Conservation (phyloP, 2,329 filamentous ascomycete genomes). For the Beauveria australis region DNA sequence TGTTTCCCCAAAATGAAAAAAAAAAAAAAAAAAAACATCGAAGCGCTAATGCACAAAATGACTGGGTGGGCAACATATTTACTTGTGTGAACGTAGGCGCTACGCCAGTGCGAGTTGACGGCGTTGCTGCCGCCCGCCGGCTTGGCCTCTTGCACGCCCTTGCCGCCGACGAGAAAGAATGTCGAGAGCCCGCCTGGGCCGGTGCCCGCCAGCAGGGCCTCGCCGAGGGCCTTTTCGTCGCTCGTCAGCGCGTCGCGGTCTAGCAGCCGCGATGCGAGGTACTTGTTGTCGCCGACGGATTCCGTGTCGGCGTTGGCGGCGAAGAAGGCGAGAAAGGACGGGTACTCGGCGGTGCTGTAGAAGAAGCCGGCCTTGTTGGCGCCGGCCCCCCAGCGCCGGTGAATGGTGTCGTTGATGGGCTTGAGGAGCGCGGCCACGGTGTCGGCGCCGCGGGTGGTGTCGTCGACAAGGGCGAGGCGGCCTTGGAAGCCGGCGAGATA, state of each 20-base stretch:
- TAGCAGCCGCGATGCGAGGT: conserved; percentile 37
- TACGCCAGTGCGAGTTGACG: conserved; percentile 39
- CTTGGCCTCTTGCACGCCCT: conserved; percentile 34
- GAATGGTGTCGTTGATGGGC: conserved; percentile 29
- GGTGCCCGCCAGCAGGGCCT: conserved; percentile 29
- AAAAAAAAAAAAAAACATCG: too few relatives aligned
- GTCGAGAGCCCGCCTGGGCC: conserved; percentile 21
- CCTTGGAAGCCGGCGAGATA: conserved; percentile 29
- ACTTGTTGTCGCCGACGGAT: conserved; percentile 26
- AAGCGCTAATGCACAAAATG: too few relatives aligned
- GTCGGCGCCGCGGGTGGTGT: conserved; percentile 19
- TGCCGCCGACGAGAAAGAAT: conserved; percentile 34
- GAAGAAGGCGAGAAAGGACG: conserved; percentile 31
- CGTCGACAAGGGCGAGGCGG: conserved; percentile 28
- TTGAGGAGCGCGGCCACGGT: conserved; percentile 20
- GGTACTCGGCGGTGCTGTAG: conserved; percentile 16
- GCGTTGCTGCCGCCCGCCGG: conserved; percentile 37
- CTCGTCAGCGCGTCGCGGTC: conserved; percentile 25
- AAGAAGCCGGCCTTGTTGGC: conserved; percentile 16
- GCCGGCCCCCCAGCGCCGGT: conserved; percentile 29
- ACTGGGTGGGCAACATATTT: neutral
- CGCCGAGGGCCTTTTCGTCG: conserved; percentile 25
- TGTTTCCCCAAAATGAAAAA: too few relatives aligned
- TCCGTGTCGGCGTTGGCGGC: conserved; percentile 26
- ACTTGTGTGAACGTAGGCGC: conserved; percentile 29